Conservation (phyloP, 257 asterid species). For the Solanum peruvianum region DNA sequence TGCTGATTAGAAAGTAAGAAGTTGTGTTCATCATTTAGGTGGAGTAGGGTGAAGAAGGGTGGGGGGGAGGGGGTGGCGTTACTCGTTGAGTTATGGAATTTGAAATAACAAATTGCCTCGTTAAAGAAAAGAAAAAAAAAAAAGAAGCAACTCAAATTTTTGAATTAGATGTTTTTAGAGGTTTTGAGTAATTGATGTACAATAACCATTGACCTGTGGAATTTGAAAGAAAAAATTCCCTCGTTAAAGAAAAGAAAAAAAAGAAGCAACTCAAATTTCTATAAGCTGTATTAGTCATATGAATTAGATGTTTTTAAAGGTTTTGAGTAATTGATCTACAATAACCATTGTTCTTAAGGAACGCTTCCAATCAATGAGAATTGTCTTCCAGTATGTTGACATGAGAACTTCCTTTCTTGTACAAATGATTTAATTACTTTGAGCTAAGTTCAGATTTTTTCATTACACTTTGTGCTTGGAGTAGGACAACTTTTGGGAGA, state of each 20-base stretch:
- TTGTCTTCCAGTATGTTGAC: background rate
- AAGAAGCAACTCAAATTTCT: background rate
- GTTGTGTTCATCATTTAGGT: background rate
- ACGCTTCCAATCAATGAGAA: background rate
- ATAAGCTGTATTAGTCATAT: background rate
- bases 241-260: background rate
- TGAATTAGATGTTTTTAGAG: background rate
- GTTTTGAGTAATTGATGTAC: background rate
- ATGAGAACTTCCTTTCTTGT: background rate
- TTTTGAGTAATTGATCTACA: background rate
- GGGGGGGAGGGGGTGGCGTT: background rate
- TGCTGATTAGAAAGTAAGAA: background rate
- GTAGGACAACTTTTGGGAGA: slow-evolving; percentile 98
- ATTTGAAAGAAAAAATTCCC: background rate
- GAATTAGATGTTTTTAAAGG: background rate
- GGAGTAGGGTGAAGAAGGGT: background rate
- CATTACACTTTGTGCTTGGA: background rate
- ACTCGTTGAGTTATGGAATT: background rate
- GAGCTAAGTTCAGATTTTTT: background rate
- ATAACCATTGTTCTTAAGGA: background rate
- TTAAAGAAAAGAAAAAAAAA: no score
- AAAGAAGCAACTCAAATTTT: background rate
- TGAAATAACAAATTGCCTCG: background rate
- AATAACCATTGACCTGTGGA: background rate
- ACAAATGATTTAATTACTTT: background rate